Percentiles rank a stretch among this genome's conserved stretches.
phyloP scores from a whole-genome alignment of 257 asterid genomes.

The Schizonepeta tenuifolia region DNA sequence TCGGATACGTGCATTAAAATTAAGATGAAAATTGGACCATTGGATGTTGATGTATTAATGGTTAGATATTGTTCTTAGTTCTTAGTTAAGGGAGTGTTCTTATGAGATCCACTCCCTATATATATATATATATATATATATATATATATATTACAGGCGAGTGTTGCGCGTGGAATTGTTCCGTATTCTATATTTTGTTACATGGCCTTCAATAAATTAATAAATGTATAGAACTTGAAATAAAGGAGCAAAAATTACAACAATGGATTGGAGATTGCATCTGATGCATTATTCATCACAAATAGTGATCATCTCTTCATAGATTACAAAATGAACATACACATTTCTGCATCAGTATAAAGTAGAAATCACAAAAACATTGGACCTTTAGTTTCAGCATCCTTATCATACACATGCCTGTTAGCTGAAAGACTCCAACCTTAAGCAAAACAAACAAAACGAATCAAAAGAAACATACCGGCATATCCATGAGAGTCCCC shows the following conservation, averaged over 20 bases:
- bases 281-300: slow-evolving; percentile 32
- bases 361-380: slow-evolving; percentile 26
- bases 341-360: slow-evolving; percentile 24
- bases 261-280: slow-evolving; percentile 6
- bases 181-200: too few species aligned
- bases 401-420: slow-evolving; percentile 29
- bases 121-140: too few species aligned
- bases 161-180: too few species aligned
- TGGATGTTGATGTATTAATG: too few species aligned
- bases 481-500: slow-evolving; percentile 36
- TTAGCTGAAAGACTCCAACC: slow-evolving; percentile 28
- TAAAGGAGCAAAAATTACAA: background rate
- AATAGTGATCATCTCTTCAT: slow-evolving; percentile 8
- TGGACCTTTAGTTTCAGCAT: slow-evolving; percentile 29
- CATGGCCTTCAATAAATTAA: too few species aligned
- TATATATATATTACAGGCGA: too few species aligned
- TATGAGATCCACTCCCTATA: too few species aligned
- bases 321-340: slow-evolving; percentile 27
- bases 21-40: too few species aligned
- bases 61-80: too few species aligned
- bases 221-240: too few species aligned
- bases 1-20: too few species aligned
- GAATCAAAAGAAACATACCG: slow-evolving; percentile 32
- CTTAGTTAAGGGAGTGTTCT: too few species aligned
- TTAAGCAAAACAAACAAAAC: slow-evolving; percentile 24